These are phyloP conservation scores for Leccinellum albellum DNA, from an alignment of 768 basidiomycete genomes.

Conservation along the genomic window DNA sequence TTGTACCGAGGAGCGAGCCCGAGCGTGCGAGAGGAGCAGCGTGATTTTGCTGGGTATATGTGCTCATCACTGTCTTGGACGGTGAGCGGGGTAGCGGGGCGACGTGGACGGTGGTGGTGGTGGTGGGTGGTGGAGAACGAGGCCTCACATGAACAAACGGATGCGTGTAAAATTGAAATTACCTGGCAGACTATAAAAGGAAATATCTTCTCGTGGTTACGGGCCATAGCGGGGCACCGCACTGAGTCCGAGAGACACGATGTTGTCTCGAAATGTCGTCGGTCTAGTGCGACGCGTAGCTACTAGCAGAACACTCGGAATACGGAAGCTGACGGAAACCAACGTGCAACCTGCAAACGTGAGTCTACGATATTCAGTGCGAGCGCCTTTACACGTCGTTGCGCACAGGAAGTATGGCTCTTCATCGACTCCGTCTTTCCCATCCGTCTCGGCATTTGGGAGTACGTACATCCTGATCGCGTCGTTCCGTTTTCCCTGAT, in stretches of 20 bases:
- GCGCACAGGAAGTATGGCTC: constrained; percentile 52
- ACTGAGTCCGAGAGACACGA: not conserved
- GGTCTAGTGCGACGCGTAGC: constrained; percentile 4
- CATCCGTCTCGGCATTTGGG: constrained; percentile 64
- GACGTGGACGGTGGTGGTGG: constrained; percentile 13
- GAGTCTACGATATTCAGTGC: constrained; percentile 11
- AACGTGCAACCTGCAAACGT: constrained; percentile 13
- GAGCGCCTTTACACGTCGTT: constrained; percentile 6
- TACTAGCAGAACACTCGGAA: not conserved
- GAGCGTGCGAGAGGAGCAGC: constrained; percentile 44
- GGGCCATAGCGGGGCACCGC: not conserved
- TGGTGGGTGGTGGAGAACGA: constrained; percentile 25
- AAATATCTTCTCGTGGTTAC: constrained; percentile 8
- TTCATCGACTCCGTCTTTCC: constrained; percentile 81
- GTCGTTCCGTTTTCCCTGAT: constrained; percentile 2
- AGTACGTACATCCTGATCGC: constrained; percentile 44
- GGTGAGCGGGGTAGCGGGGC: constrained; percentile 16
- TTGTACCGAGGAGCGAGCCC: constrained; percentile 57
- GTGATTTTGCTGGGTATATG: constrained; percentile 27
- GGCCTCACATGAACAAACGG: constrained; percentile 10
- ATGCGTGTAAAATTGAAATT: constrained; percentile 12
- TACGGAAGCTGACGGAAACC: constrained; percentile 9
- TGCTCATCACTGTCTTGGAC: constrained; percentile 25
- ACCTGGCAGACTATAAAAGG: constrained; percentile 11
- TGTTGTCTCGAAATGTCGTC: constrained; percentile 16